Evolutionary conservation across 2,329 filamentous ascomycete species (phyloP).

Genomic region (Aureobasidium sp.): DNA sequence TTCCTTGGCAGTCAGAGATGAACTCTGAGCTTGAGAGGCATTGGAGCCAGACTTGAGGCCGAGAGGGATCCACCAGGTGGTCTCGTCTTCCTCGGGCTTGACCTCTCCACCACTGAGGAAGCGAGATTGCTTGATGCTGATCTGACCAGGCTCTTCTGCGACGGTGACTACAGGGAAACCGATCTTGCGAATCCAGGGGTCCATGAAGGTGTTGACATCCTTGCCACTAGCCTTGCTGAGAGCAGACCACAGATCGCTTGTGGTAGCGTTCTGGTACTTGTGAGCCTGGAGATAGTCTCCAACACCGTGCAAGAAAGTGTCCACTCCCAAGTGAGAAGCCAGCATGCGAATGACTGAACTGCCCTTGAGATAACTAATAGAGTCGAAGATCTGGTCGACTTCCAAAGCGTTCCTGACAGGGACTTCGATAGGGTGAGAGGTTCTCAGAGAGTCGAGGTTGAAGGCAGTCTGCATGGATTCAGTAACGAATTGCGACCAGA

Average conservation of each 20-base stretch:
- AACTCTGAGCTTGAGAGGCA: conserved; percentile 53
- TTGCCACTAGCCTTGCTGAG: conserved; percentile 80
- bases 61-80: conserved; percentile 92
- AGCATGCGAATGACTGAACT: conserved; percentile 96
- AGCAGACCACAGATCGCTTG: conserved; percentile 83
- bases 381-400: conserved; percentile 96
- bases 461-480: conserved; percentile 92
- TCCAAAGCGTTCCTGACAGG: conserved; percentile 89
- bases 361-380: conserved; percentile 93
- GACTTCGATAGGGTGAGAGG: conserved; percentile 93
- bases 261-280: conserved; percentile 83
- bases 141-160: conserved; percentile 72
- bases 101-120: conserved; percentile 91
- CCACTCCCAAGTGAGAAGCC: conserved; percentile 77
- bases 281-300: conserved; percentile 83
- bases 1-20: conserved; percentile 68
- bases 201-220: conserved; percentile 82
- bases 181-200: conserved; percentile 91
- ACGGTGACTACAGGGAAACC: conserved; percentile 88
- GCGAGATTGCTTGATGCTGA: conserved; percentile 75
- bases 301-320: conserved; percentile 86
- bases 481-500: conserved; percentile 96
- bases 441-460: conserved; percentile 78
- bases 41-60: conserved; percentile 70
- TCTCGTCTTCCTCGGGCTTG: conserved; percentile 82